Conservation (phyloP, 768 basidiomycete species). For the Mrakia blollopis region DNA sequence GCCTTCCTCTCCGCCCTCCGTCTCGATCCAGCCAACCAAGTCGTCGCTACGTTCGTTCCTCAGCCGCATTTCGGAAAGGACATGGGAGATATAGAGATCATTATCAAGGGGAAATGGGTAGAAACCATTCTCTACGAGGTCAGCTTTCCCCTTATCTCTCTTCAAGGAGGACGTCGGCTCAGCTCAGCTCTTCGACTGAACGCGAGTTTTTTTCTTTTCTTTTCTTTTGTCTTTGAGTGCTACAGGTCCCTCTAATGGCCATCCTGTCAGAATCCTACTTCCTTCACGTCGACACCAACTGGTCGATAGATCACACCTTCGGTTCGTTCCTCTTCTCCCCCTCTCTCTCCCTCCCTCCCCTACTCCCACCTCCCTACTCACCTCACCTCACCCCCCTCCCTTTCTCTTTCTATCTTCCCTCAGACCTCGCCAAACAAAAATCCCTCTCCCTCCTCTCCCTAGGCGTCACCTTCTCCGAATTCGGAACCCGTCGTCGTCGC, state of each 20-base stretch:
- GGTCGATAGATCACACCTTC: slow-evolving; percentile 61
- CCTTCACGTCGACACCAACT: slow-evolving; percentile 64
- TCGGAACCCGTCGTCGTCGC: slow-evolving; percentile 76
- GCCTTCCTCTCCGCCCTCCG: slow-evolving; percentile 55
- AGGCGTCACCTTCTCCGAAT: slow-evolving; percentile 73
- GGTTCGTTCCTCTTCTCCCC: slow-evolving; percentile 48
- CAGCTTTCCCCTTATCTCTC: neutral
- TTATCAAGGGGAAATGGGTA: slow-evolving; percentile 65
- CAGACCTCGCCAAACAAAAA: slow-evolving; percentile 63
- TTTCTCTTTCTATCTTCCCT: neutral
- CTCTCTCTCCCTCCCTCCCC: neutral
- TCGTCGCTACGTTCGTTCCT: slow-evolving; percentile 62
- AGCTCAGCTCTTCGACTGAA: neutral
- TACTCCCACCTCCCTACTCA: neutral
- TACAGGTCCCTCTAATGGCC: slow-evolving; percentile 30
- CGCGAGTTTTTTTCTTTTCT: neutral
- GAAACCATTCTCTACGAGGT: slow-evolving; percentile 91
- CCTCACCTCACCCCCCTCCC: neutral
- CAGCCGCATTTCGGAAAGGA: slow-evolving; percentile 44
- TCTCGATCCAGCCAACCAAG: slow-evolving; percentile 53
- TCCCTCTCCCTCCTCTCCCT: slow-evolving; percentile 51
- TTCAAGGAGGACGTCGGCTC: neutral
- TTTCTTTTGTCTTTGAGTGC: too few species aligned
- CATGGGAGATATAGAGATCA: slow-evolving; percentile 61
- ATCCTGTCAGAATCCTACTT: slow-evolving; percentile 81